phyloP scores from a whole-genome alignment of 129 eudicot genomes.

The Erigeron canadensis region DNA sequence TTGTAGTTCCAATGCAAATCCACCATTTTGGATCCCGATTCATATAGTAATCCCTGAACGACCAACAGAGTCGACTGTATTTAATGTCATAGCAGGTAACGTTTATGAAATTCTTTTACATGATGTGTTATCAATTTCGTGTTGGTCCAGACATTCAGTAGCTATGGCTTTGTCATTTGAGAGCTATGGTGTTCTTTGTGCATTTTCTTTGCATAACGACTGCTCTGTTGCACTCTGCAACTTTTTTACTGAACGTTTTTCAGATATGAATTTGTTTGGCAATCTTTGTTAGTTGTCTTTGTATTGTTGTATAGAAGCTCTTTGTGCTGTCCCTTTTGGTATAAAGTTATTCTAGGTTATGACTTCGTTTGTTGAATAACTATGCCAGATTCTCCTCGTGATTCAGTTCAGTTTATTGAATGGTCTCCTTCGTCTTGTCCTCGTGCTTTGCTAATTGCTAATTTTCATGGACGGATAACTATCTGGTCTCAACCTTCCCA shows the following conservation, averaged over 20 bases:
- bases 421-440: conserved; percentile 97
- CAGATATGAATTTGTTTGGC: conserved; percentile 8
- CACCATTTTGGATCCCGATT: conserved; percentile 99
- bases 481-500: conserved; percentile 90
- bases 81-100: conserved; percentile 96
- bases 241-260: background rate
- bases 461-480: conserved; percentile 90
- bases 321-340: conserved; percentile 8
- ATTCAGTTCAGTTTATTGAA: conserved; percentile 96
- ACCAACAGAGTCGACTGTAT: conserved; percentile 91
- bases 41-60: conserved; percentile 98
- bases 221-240: background rate
- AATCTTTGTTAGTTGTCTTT: background rate
- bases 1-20: conserved; percentile 89
- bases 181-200: background rate
- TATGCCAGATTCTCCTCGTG: conserved; percentile 92
- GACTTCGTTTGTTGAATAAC: conserved; percentile 3
- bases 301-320: background rate
- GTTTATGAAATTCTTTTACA: conserved; percentile 7
- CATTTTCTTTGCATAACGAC: conserved; percentile 5
- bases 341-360: background rate
- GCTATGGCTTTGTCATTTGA: conserved; percentile 18
- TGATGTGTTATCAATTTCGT: conserved; percentile 2
- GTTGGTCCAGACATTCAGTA: conserved; percentile 21
- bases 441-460: conserved; percentile 84